Evolutionary conservation across 768 basidiomycete species (phyloP), one percentile per base, ranked within the genome.

Genomic region (Chalciporus chontae): DNA sequence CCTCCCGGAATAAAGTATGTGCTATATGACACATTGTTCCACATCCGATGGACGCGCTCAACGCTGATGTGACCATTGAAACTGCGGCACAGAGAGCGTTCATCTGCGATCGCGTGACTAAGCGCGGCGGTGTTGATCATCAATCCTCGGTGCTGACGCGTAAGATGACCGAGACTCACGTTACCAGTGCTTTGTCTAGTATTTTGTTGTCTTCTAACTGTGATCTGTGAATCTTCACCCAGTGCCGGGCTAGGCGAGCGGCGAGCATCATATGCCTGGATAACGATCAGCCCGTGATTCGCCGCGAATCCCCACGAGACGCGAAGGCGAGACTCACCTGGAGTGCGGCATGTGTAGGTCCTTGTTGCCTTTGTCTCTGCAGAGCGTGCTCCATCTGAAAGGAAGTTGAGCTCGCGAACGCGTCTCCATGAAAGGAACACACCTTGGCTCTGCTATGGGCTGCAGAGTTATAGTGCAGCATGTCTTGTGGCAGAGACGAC

Each of bases 191-290:
- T 31, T n/a, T 62, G 59, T 53, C 61, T 60, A 19, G 55, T 21
- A 6, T 55, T 48, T 54, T 62, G 58, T 36, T 68, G 67, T 55
- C 68, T 57, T 48, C 66, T 62, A 19, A 68, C 57, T 0, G 68
- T 70, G 46, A 68, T 68, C 23, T 58, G 68, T 15, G 59, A 48
- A 5, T 68, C 67, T 43, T 68, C 67, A n/a, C 50, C 49, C 45
- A 63, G 17, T 9, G 64, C 63, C 18, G 67, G 68, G 48, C 67
- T 68, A 24, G 67, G 66, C 38, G 67, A 63, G 41, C 67, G 67
- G 38, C 62, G 58, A 43, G 55, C 24, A 14, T 69, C 64, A 13
- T 68, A 64, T 14, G 62, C 57, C 68, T 68, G 40, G 14, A 14
- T 36, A 36, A 18, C 15, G 34, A 26, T 53, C 31, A 51, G 50